Percentiles rank a stretch among this genome's conserved stretches.
Evolutionary conservation across 106 monocot species (phyloP).

Genomic region (Dendrobium nobile): DNA sequence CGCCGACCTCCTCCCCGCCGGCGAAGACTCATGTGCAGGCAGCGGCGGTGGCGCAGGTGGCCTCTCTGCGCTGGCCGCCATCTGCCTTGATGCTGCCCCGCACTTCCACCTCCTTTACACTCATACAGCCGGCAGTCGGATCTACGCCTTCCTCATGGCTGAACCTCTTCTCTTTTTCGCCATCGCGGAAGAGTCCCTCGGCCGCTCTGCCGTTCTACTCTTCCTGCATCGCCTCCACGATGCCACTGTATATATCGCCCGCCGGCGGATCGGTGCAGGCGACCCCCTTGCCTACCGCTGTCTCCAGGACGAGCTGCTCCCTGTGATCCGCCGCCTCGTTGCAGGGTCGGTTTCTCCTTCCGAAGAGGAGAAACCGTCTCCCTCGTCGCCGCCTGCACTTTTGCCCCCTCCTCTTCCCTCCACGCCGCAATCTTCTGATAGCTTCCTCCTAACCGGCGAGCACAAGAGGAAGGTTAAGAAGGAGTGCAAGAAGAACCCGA

Average conservation of each 20-base stretch:
- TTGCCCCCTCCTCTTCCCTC: background rate
- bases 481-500: background rate
- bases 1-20: conserved; percentile 13
- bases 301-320: conserved; percentile 18
- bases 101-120: conserved; percentile 21
- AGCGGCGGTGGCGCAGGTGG: background rate
- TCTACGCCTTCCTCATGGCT: conserved; percentile 24
- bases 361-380: background rate
- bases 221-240: conserved; percentile 21
- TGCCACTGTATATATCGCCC: background rate
- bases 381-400: background rate
- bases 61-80: conserved; percentile 5
- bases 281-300: background rate
- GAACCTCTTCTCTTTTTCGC: conserved; percentile 25
- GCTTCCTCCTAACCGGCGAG: background rate
- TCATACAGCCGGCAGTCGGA: conserved; percentile 20
- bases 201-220: conserved; percentile 6
- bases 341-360: background rate
- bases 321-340: conserved; percentile 10
- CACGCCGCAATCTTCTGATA: background rate
- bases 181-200: conserved; percentile 18
- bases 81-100: conserved; percentile 13
- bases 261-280: background rate
- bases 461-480: background rate
- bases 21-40: background rate